Evolutionary conservation across 2,329 filamentous ascomycete species (phyloP).

Genomic region (Botrytis squamosa): DNA sequence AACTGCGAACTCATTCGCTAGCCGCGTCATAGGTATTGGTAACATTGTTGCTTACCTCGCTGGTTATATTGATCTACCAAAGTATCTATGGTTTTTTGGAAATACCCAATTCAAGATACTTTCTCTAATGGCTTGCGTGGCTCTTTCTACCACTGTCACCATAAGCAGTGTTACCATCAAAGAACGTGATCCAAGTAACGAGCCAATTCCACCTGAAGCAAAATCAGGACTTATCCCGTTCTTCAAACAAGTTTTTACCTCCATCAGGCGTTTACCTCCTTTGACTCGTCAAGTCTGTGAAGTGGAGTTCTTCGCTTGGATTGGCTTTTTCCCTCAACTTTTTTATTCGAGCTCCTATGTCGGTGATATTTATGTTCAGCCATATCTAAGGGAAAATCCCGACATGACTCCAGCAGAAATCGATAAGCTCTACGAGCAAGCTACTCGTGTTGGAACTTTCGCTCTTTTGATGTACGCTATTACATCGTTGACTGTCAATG

Average conservation of each 20-base stretch:
- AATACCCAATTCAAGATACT: constrained; percentile 91
- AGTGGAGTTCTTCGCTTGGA: constrained; percentile 84
- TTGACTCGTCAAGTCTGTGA: constrained; percentile 81
- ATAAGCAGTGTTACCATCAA: constrained; percentile 68
- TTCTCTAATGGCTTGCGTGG: constrained; percentile 77
- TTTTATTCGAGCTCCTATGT: constrained; percentile 96
- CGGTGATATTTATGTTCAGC: constrained; percentile 87
- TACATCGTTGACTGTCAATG: constrained; percentile 76
- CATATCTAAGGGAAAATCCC: constrained; percentile 73
- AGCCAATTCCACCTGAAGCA: constrained; percentile 59
- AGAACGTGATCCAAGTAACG: constrained; percentile 77
- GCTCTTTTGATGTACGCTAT: constrained; percentile 86
- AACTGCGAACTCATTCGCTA: constrained; percentile 90
- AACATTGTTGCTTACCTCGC: constrained; percentile 90
- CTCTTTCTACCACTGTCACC: constrained; percentile 66
- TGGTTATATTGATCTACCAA: constrained; percentile 77
- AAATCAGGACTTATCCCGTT: constrained; percentile 71
- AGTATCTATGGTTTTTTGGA: constrained; percentile 74
- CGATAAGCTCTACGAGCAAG: constrained; percentile 76
- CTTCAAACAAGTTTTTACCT: constrained; percentile 74
- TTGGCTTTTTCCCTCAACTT: constrained; percentile 92
- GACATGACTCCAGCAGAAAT: constrained; percentile 75
- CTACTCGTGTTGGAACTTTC: constrained; percentile 83
- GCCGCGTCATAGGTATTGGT: constrained; percentile 78
- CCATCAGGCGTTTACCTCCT: constrained; percentile 74